phyloP scores from a whole-genome alignment of 1,139 yeast genomes.

The Geotrichum europaeum region DNA sequence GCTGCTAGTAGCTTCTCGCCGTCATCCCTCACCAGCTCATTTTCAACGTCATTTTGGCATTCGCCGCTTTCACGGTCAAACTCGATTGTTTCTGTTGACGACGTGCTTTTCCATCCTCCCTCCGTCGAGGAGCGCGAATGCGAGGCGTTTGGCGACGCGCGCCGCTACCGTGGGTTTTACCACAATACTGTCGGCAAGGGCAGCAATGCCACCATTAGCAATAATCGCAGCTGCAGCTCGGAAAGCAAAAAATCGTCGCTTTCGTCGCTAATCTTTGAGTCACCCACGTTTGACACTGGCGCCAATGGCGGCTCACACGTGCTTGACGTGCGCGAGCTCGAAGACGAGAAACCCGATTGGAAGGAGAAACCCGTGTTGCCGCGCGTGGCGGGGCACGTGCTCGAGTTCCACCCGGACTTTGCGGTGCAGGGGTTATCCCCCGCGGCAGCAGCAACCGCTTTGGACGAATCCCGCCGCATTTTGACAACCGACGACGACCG shows the following conservation, averaged over 20 bases:
- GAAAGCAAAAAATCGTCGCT: not conserved
- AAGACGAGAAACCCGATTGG: not conserved
- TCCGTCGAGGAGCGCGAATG: slow-evolving; percentile 5
- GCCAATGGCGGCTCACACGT: not conserved
- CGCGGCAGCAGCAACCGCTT: not conserved
- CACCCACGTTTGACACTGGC: not conserved
- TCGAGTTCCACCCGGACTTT: slow-evolving; percentile 8
- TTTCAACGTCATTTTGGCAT: not conserved
- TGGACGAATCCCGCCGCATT: not conserved
- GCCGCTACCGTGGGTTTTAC: not conserved
- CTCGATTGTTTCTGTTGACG: slow-evolving; percentile 1
- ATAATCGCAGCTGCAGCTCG: not conserved
- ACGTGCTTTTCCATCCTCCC: slow-evolving; percentile 7
- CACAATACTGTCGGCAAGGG: not conserved
- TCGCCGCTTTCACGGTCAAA: not conserved
- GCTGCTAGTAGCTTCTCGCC: slow-evolving; percentile 1
- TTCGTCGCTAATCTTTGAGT: not conserved
- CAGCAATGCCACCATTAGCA: not conserved
- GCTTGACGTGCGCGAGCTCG: not conserved
- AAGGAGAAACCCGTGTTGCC: not conserved
- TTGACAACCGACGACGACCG: not conserved
- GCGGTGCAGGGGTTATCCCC: not conserved
- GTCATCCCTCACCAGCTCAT: not conserved
- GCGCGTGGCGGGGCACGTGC: slow-evolving; percentile 3
- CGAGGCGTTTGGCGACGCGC: not conserved